Percentiles rank a stretch among this genome's conserved stretches.
Conservation (phyloP, 1,284 basidiomycete genomes). For the Cryptococcus neoformans region DNA sequence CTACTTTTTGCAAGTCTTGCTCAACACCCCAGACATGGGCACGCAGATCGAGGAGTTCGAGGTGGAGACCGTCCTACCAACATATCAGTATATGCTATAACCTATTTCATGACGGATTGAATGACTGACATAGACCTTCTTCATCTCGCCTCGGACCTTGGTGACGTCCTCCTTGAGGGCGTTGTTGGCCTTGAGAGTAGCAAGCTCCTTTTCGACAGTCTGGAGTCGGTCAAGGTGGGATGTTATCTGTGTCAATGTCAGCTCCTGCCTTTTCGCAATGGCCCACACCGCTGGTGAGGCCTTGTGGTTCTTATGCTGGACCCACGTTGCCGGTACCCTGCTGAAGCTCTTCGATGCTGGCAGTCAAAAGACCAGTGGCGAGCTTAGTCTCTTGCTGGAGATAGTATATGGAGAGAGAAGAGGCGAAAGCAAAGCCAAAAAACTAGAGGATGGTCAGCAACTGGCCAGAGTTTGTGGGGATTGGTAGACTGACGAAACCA, state of each 20-base stretch:
- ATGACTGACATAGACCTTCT: conserved; percentile 65
- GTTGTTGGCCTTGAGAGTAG: conserved; percentile 63
- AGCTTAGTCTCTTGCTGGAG: conserved; percentile 85
- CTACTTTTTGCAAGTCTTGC: conserved; percentile 47
- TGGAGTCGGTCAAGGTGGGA: conserved; percentile 80
- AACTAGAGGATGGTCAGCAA: conserved; percentile 20
- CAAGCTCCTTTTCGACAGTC: conserved; percentile 81
- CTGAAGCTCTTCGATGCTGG: conserved; percentile 82
- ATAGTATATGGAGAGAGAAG: conserved; percentile 79
- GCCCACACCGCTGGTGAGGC: too few species aligned
- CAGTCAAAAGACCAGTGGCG: conserved; percentile 75
- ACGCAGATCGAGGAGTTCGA: conserved; percentile 47
- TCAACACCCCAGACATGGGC: conserved; percentile 51
- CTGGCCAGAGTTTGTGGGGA: neutral
- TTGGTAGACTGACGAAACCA: conserved; percentile 62
- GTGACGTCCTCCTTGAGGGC: conserved; percentile 75
- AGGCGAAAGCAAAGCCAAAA: conserved; percentile 74
- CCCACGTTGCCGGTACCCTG: conserved; percentile 74
- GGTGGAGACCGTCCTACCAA: conserved; percentile 48
- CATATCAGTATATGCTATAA: neutral
- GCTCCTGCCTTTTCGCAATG: neutral
- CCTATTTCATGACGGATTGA: neutral
- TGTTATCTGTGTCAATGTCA: conserved; percentile 60
- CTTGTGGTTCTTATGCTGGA: neutral
- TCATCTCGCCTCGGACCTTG: conserved; percentile 70